phyloP scores from a whole-genome alignment of 495 filamentous ascomycete genomes.

The Trichoderma virens region DNA sequence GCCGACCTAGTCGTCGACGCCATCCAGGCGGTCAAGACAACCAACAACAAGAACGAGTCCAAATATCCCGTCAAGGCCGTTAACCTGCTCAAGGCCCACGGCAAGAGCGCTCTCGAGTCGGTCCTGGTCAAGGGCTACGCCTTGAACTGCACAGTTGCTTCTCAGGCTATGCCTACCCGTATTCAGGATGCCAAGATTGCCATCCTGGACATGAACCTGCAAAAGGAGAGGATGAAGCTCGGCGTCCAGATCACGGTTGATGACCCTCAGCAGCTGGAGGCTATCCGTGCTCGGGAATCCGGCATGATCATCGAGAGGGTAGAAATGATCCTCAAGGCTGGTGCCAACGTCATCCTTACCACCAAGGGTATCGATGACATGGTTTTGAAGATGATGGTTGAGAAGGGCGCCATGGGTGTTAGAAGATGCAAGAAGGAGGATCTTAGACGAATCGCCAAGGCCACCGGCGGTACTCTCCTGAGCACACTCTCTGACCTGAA shows the following conservation, averaged over 20 bases:
- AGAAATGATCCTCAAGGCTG: constrained; percentile 95
- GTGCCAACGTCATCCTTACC: constrained; percentile 91
- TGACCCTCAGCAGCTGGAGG: constrained; percentile 92
- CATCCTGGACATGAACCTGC: constrained; percentile 93
- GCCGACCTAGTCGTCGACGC: constrained; percentile 94
- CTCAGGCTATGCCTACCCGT: constrained; percentile 94
- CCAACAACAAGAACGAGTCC: constrained; percentile 77
- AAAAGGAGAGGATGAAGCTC: constrained; percentile 98
- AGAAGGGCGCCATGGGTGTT: constrained; percentile 93
- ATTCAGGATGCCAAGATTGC: constrained; percentile 94
- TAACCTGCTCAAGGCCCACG: constrained; percentile 96
- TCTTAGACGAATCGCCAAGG: constrained; percentile 88
- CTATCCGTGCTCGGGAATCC: constrained; percentile 85
- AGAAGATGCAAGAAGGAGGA: constrained; percentile 99
- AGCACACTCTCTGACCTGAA: constrained; percentile 92
- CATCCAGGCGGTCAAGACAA: constrained; percentile 89
- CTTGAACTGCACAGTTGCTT: constrained; percentile 97
- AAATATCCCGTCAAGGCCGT: constrained; percentile 99
- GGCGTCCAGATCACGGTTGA: constrained; percentile 98
- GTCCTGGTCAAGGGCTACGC: constrained; percentile 93
- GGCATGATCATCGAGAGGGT: constrained; percentile 91
- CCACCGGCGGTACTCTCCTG: constrained; percentile 87
- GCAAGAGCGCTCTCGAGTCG: constrained; percentile 84
- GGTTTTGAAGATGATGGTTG: constrained; percentile 87
- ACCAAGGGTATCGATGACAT: constrained; percentile 98